A percentile compares a stretch with the other conserved stretches of the same genome.
Evolutionary conservation across 2,329 filamentous ascomycete genomes (phyloP).

Genomic region (Pestalotiopsis fici): DNA sequence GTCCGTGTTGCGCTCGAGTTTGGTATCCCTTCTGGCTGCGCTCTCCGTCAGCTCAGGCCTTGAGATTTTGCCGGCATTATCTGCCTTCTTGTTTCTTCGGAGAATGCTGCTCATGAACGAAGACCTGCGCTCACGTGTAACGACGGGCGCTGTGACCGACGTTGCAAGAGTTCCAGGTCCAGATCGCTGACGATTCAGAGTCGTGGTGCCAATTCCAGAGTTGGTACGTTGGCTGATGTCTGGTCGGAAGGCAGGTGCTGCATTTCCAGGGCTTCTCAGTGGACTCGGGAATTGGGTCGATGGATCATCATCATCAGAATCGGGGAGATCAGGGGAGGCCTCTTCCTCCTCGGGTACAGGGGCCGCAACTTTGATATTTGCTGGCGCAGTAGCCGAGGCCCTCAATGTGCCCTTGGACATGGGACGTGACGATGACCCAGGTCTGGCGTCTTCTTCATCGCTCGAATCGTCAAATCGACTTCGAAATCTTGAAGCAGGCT

Average conservation of each 20-base stretch:
- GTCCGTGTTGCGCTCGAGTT: slow-evolving; percentile 57
- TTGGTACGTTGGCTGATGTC: slow-evolving; percentile 16
- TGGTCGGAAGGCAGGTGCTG: slow-evolving; percentile 17
- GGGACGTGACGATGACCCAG: slow-evolving; percentile 30
- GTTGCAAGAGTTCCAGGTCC: slow-evolving; percentile 27
- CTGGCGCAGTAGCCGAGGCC: slow-evolving; percentile 28
- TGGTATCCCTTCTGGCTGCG: slow-evolving; percentile 62
- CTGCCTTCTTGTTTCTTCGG: slow-evolving; percentile 62
- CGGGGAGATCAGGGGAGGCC: slow-evolving; percentile 60
- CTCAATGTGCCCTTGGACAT: slow-evolving; percentile 31
- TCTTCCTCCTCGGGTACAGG: slow-evolving; percentile 45
- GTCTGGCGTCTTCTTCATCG: slow-evolving; percentile 56
- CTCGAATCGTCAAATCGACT: slow-evolving; percentile 74
- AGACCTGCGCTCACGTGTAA: slow-evolving; percentile 37
- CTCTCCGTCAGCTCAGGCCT: slow-evolving; percentile 56
- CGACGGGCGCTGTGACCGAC: slow-evolving; percentile 13
- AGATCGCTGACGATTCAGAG: slow-evolving; percentile 24
- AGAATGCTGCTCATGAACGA: slow-evolving; percentile 60
- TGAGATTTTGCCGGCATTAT: slow-evolving; percentile 51
- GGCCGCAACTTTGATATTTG: slow-evolving; percentile 60
- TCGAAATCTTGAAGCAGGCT: slow-evolving; percentile 38
- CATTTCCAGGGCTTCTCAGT: slow-evolving; percentile 21
- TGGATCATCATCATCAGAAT: slow-evolving; percentile 56
- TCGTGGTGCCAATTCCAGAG: slow-evolving; percentile 27
- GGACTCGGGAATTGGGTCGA: slow-evolving; percentile 25